Evolutionary conservation across 2,329 filamentous ascomycete species (phyloP), one percentile per base, ranked within the genome.

Genomic region (Penicillium sp.): DNA sequence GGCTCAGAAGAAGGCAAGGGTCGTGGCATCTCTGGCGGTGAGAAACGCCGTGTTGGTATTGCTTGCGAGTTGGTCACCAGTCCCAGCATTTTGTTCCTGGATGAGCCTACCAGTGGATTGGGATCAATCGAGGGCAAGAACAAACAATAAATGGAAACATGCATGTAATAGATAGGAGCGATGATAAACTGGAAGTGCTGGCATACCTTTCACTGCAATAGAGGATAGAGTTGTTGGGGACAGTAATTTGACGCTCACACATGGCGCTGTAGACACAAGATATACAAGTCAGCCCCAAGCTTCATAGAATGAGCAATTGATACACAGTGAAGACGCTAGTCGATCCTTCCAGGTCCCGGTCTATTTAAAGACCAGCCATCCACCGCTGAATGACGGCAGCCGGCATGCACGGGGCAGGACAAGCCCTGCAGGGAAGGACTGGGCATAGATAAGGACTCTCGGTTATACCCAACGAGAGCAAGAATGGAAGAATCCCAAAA

Each of bases 31-130:
- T 99, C 95, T 56, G 95, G 95, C 54, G 95, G 95, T 64, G 95
- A 99, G 78, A 98, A 98, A 78, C 87, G 95, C 64, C 88, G 95
- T 70, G 95, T 99, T 50, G 92, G 93, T 50, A 99, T 99, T 70
- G 95, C 96, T 50, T 99, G 96, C 76, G 95, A 99, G 73, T 85
- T 99, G 55, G 95, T 99, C 60, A 99, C 95, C 5, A 97, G 93
- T 69, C 95, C 95, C 3, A 97, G 93, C 60, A 97, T 99, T 63
- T 85, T 99, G 19, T 98, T 99, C 80, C 83, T 99, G 56, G 95
- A 99, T 72, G 95, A 99, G 72, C 95, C 95, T 1, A 99, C 95
- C 0, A 98, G 94, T 71, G 95, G 95, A 55, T 83, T n/a, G 19
- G 31, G n/a, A 35, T 47, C 24, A 18, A 49, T 35, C 9, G n/a